Evolutionary conservation across 495 filamentous ascomycete species (phyloP).

Genomic region (Podospora pseudopauciseta): DNA sequence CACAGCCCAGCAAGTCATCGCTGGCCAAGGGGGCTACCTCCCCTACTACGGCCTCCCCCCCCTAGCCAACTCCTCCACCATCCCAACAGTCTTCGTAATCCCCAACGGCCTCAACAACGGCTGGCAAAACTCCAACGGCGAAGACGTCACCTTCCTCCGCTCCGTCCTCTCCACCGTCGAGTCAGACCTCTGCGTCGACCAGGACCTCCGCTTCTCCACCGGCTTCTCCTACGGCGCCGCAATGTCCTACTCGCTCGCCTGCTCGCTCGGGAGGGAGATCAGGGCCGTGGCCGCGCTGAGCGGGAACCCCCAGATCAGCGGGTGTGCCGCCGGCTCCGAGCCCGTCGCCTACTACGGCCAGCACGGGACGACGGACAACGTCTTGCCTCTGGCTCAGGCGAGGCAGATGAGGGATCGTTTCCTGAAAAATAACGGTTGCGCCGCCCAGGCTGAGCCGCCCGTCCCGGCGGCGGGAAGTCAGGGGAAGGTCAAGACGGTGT

Average conservation of each 20-base stretch:
- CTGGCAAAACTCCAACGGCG: constrained; percentile 42
- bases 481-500: constrained; percentile 25
- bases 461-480: constrained; percentile 8
- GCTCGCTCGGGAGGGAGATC: constrained; percentile 36
- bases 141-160: constrained; percentile 43
- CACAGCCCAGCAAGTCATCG: constrained; percentile 32
- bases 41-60: constrained; percentile 40
- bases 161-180: constrained; percentile 33
- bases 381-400: constrained; percentile 38
- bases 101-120: constrained; percentile 44
- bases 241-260: constrained; percentile 48
- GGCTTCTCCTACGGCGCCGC: constrained; percentile 47
- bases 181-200: constrained; percentile 42
- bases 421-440: constrained; percentile 40
- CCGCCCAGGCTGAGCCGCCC: not conserved
- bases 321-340: constrained; percentile 37
- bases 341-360: constrained; percentile 45
- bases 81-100: constrained; percentile 33
- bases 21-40: constrained; percentile 30
- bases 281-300: constrained; percentile 43
- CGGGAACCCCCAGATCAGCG: constrained; percentile 36
- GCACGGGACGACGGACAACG: constrained; percentile 40
- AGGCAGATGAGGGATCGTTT: constrained; percentile 39
- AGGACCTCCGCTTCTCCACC: constrained; percentile 39
- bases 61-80: constrained; percentile 29